Evolutionary conservation across 2,329 filamentous ascomycete species (phyloP).

Genomic region (Fusarium albidum): DNA sequence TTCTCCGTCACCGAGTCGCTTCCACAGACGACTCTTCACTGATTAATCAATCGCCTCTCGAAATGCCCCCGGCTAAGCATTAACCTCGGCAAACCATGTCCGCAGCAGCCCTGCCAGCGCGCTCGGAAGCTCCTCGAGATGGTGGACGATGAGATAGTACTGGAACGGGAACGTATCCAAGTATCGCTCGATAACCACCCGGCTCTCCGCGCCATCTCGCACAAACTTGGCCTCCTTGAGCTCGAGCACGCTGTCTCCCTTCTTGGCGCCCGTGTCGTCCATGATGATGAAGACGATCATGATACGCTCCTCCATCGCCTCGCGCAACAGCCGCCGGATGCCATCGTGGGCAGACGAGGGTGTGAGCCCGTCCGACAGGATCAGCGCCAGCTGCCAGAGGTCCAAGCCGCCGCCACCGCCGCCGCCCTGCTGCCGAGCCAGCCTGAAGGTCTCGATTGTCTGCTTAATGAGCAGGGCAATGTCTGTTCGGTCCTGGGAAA

Average conservation of each 20-base stretch:
- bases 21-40: too few species aligned
- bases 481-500: constrained; percentile 86
- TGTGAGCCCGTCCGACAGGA: constrained; percentile 93
- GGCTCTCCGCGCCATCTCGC: constrained; percentile 68
- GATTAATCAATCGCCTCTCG: not conserved
- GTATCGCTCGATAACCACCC: constrained; percentile 87
- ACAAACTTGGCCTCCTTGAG: constrained; percentile 87
- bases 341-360: constrained; percentile 81
- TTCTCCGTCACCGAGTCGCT: not conserved
- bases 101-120: constrained; percentile 88
- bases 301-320: constrained; percentile 91
- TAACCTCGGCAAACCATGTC: constrained; percentile 90
- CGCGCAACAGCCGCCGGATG: constrained; percentile 82
- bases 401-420: constrained; percentile 64
- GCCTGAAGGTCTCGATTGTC: constrained; percentile 82
- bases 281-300: constrained; percentile 99
- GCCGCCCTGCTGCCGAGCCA: constrained; percentile 71
- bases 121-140: constrained; percentile 88
- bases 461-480: constrained; percentile 79
- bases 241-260: constrained; percentile 79
- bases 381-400: constrained; percentile 93
- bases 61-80: constrained; percentile 45
- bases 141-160: constrained; percentile 94
- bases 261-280: constrained; percentile 65
- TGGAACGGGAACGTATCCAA: constrained; percentile 96